These are phyloP conservation scores for Aspergillus tanneri DNA, from an alignment of 2,329 filamentous ascomycete genomes.

Conservation along the genomic window DNA sequence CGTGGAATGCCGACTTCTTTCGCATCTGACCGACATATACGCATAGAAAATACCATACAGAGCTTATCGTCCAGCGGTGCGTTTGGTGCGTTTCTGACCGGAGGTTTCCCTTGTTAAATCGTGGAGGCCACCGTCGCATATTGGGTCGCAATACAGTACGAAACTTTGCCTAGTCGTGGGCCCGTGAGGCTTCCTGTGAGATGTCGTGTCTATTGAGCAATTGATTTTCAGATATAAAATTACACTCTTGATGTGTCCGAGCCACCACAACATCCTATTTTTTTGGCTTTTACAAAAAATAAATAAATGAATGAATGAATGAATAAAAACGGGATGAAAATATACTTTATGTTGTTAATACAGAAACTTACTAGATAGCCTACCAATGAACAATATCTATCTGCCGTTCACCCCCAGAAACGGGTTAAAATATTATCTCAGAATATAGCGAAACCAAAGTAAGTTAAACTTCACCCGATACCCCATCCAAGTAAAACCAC, in stretches of 20 bases:
- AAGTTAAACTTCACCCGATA: too few relatives aligned
- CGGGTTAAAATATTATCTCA: not conserved
- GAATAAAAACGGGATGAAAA: too few relatives aligned
- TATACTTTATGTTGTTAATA: too few relatives aligned
- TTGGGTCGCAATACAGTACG: not conserved
- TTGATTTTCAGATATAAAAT: too few relatives aligned
- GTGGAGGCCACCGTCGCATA: not conserved
- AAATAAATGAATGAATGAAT: too few relatives aligned
- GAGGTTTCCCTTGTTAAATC: not conserved
- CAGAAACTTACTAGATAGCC: not conserved
- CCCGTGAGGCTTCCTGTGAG: too few relatives aligned
- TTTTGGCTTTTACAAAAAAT: too few relatives aligned
- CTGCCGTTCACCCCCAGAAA: not conserved
- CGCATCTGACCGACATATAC: conserved; percentile 19
- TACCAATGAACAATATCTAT: not conserved
- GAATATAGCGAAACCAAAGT: not conserved
- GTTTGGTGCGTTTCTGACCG: conserved; percentile 13
- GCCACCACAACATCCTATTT: too few relatives aligned
- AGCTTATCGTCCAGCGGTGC: conserved; percentile 11
- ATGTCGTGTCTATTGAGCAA: too few relatives aligned
- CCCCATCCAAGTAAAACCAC: too few relatives aligned
- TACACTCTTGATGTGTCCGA: too few relatives aligned
- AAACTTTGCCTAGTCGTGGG: too few relatives aligned
- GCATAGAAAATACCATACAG: conserved; percentile 11
- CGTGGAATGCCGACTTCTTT: not conserved